Percentiles rank a stretch among this genome's conserved stretches.
These are phyloP conservation scores for Colletotrichum coccodes DNA, from an alignment of 2,329 filamentous ascomycete species.

Conservation along the genomic window DNA sequence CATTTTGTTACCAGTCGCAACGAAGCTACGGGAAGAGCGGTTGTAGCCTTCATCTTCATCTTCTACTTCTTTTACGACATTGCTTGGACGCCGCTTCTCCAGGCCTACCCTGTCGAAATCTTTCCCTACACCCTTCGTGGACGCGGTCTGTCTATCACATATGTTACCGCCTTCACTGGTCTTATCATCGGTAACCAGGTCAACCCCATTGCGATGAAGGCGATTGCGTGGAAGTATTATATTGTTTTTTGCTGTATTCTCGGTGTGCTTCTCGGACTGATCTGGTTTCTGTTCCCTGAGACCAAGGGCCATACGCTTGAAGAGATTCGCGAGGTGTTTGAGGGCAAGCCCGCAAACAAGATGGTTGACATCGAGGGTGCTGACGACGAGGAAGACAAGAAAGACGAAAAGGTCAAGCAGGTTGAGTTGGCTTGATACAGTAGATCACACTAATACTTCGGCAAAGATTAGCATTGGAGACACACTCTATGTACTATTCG, in stretches of 20 bases:
- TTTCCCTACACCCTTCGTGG: slow-evolving; percentile 34
- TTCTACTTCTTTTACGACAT: slow-evolving; percentile 33
- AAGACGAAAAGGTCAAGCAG: slow-evolving; percentile 1
- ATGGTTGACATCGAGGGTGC: neutral
- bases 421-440: neutral
- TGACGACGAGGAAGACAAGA: neutral
- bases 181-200: slow-evolving; percentile 53
- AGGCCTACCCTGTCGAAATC: slow-evolving; percentile 34
- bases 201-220: slow-evolving; percentile 50
- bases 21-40: slow-evolving; percentile 34
- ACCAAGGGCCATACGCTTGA: slow-evolving; percentile 39
- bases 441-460: neutral
- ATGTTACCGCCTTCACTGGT: slow-evolving; percentile 32
- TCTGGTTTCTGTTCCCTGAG: slow-evolving; percentile 41
- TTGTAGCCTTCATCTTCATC: slow-evolving; percentile 33
- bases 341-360: slow-evolving; percentile 7
- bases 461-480: no score
- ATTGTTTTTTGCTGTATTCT: slow-evolving; percentile 36
- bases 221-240: slow-evolving; percentile 37
- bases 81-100: slow-evolving; percentile 30
- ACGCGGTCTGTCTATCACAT: slow-evolving; percentile 29
- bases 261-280: slow-evolving; percentile 29
- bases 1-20: slow-evolving; percentile 2
- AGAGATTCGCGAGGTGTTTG: slow-evolving; percentile 33
- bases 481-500: no score